Base-by-base conservation (phyloP, 106 monocot genomes). In the Phalaenopsis equestris region DNA sequence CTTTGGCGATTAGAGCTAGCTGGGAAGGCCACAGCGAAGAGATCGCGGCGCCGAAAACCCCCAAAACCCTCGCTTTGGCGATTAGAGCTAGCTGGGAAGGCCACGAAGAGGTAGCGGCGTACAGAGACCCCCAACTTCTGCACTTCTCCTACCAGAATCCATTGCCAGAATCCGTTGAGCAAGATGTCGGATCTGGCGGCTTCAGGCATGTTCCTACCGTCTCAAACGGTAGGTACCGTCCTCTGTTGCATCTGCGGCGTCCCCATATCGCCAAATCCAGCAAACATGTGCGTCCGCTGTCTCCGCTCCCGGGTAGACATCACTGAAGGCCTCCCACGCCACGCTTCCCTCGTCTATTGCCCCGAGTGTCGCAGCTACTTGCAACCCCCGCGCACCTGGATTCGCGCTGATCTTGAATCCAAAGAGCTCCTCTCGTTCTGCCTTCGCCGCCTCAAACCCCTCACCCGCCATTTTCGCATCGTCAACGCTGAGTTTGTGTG, bases 401-500 rank as follows among this genome's bases (percentile, higher is more conserved):
- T 86, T n/a, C 80, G 81, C 37, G 87, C 86, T 80, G 81, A 77
- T 21, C 90, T 68, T n/a, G 92, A 92, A 74, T 92, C 92, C 5
- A 75, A 77, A 36, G 80, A 84, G 72, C 92, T 92, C 80, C 84
- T 92, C 77, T 37, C 87, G 61, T 79, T 88, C 84, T 79, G 79
- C 67, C 82, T 93, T 55, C 78, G 80, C 79, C 87, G 78, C 49
- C 77, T 86, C 75, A 57, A 74, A 42, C 72, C 72, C 46, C 81
- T 84, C 61, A 56, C 84, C 48, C 80, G 78, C 61, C 47, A 68
- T 52, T 77, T 87, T 43, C 78, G 80, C 72, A 78, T 93, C 76
- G 78, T 80, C 76, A 79, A 86, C 83, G 90, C 90, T 68, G 92
- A 88, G 81, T 90, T 93, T 84, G 77, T 90, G 61, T 98, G 92